These are phyloP conservation scores for Trichomonascaceae sp. DNA, from an alignment of 1,139 yeast genomes.

Conservation along the genomic window DNA sequence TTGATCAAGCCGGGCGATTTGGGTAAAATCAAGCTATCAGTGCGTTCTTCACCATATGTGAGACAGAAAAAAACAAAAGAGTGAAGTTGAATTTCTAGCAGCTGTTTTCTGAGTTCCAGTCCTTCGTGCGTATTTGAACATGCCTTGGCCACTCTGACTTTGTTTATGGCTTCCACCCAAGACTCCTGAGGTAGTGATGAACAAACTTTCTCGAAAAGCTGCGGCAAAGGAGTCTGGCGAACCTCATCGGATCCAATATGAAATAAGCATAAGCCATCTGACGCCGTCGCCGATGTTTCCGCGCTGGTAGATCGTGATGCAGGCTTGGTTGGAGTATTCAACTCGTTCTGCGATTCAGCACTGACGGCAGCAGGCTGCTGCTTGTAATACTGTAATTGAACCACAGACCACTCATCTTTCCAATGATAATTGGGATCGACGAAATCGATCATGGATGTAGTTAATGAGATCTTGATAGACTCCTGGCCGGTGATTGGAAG, in stretches of 20 bases:
- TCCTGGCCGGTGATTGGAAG: conserved; percentile 26
- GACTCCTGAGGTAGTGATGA: conserved; percentile 53
- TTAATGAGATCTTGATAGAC: conserved; percentile 16
- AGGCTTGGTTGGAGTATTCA: conserved; percentile 9
- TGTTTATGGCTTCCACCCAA: conserved; percentile 60
- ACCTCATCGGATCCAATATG: conserved; percentile 26
- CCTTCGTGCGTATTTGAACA: conserved; percentile 55
- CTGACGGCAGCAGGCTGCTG: conserved; percentile 7
- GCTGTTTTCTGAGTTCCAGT: conserved; percentile 48
- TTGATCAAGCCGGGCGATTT: conserved; percentile 70
- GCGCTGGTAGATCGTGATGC: not conserved
- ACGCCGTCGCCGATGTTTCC: not conserved
- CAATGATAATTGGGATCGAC: conserved; percentile 22
- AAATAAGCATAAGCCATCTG: conserved; percentile 25
- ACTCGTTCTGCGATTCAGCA: conserved; percentile 2
- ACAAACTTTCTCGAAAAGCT: conserved; percentile 57
- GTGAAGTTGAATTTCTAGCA: conserved; percentile 59
- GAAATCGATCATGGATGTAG: conserved; percentile 22
- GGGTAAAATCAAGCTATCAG: conserved; percentile 63
- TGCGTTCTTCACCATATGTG: conserved; percentile 40
- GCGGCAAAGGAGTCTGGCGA: conserved; percentile 39
- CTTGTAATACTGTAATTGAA: conserved; percentile 28
- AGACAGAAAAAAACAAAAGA: conserved; percentile 62
- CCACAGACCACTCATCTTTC: conserved; percentile 23
- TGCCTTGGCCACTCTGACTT: conserved; percentile 64